phyloP scores from a whole-genome alignment of 208 protist genomes.

The Crithidia acanthocephali region DNA sequence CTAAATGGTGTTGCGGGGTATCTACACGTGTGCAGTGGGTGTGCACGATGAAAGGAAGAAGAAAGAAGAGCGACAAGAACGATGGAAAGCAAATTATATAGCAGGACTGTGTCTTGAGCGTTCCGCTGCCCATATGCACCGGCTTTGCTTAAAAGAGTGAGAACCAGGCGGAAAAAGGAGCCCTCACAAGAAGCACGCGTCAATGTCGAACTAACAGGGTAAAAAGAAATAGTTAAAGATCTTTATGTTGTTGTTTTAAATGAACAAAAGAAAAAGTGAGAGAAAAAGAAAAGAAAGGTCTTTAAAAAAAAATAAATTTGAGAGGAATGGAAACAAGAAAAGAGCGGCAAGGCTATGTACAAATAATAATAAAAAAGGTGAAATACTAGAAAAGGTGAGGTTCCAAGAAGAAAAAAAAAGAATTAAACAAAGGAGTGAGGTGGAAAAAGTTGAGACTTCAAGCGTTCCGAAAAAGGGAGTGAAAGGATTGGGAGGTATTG shows the following conservation, averaged over 20 bases:
- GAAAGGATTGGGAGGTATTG: neutral
- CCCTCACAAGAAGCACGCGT: too few species aligned
- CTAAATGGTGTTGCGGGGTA: too few species aligned
- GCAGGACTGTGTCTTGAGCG: too few species aligned
- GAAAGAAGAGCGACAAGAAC: too few species aligned
- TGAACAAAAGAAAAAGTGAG: neutral
- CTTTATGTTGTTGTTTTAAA: too few species aligned
- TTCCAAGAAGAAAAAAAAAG: neutral
- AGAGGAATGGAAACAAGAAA: constrained; percentile 16
- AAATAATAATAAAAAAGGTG: constrained; percentile 18
- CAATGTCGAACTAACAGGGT: neutral
- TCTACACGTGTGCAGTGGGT: too few species aligned
- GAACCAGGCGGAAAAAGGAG: neutral
- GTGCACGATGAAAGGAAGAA: too few species aligned
- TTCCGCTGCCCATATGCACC: too few species aligned
- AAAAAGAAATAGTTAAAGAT: too few species aligned
- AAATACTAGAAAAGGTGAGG: constrained; percentile 3
- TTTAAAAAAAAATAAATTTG: neutral
- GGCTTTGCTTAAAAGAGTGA: neutral
- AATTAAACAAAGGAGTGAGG: neutral
- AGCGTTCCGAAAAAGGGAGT: neutral
- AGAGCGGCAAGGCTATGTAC: neutral
- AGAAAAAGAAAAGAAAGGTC: neutral
- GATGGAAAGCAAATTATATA: too few species aligned
- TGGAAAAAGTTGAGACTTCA: neutral